phyloP scores from a whole-genome alignment of 768 basidiomycete species.

The Boletus tomentosulus region DNA sequence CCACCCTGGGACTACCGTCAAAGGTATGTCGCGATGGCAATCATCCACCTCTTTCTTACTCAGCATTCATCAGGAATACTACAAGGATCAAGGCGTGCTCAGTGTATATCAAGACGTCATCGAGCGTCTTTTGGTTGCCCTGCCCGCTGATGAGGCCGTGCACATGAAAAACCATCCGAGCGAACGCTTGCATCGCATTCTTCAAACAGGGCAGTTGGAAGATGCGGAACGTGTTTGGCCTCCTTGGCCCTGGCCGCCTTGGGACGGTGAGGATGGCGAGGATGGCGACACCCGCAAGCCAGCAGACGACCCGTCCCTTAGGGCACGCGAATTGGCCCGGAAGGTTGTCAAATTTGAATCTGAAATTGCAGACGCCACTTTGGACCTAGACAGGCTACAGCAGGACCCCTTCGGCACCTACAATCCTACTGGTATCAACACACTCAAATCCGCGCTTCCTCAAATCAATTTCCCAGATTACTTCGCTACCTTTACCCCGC shows the following conservation, averaged over 20 bases:
- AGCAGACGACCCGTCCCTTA: constrained; percentile 33
- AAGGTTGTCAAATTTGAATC: constrained; percentile 76
- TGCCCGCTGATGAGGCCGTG: constrained; percentile 44
- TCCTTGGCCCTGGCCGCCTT: constrained; percentile 85
- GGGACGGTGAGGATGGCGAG: constrained; percentile 60
- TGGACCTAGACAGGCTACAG: constrained; percentile 73
- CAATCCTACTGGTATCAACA: constrained; percentile 72
- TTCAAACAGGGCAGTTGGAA: constrained; percentile 39
- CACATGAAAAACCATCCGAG: constrained; percentile 6
- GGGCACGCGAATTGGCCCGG: constrained; percentile 61
- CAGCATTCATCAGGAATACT: constrained; percentile 66
- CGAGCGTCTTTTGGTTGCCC: constrained; percentile 56
- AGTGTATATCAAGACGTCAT: constrained; percentile 68
- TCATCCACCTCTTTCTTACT: not conserved
- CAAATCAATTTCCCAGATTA: constrained; percentile 84
- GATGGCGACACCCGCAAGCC: constrained; percentile 37
- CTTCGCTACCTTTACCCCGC: constrained; percentile 78
- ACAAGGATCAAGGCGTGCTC: constrained; percentile 67
- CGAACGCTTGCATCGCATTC: constrained; percentile 20
- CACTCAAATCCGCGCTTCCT: constrained; percentile 64
- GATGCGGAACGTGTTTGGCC: constrained; percentile 51
- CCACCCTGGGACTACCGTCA: constrained; percentile 76
- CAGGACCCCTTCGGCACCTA: constrained; percentile 86
- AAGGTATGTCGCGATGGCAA: constrained; percentile 47
- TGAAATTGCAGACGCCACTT: constrained; percentile 68